Conservation (phyloP, 371 early-diverging fungal genomes). For the Mortierella sp. region DNA sequence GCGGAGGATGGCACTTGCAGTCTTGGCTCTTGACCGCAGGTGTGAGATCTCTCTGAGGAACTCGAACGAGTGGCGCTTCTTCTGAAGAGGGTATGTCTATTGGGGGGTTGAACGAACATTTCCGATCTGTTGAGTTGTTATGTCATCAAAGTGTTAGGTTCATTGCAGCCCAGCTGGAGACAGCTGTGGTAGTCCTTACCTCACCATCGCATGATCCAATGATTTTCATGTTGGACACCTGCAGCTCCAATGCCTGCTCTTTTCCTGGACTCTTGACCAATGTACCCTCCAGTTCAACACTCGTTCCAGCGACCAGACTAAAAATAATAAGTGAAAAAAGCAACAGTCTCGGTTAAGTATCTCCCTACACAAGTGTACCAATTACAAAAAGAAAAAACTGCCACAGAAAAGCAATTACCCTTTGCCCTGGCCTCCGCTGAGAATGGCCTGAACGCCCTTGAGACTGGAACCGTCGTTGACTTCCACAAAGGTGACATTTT, state of each 20-base stretch:
- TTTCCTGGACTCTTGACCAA: slow-evolving; percentile 79
- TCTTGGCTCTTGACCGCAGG: slow-evolving; percentile 85
- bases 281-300: slow-evolving; percentile 76
- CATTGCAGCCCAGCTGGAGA: background rate
- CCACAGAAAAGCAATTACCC: slow-evolving; percentile 49
- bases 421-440: slow-evolving; percentile 68
- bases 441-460: slow-evolving; percentile 82
- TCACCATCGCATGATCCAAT: slow-evolving; percentile 81
- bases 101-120: background rate
- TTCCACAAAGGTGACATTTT: slow-evolving; percentile 81
- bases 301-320: slow-evolving; percentile 77
- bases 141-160: background rate
- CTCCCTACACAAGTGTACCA: background rate
- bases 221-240: slow-evolving; percentile 68
- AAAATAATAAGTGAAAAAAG: slow-evolving; percentile 26
- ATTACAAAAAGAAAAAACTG: too few species aligned
- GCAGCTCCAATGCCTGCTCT: slow-evolving; percentile 83
- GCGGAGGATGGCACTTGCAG: slow-evolving; percentile 80
- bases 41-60: slow-evolving; percentile 86
- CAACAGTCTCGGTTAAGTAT: background rate
- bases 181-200: slow-evolving; percentile 32
- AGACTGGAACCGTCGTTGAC: slow-evolving; percentile 84
- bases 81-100: slow-evolving; percentile 90
- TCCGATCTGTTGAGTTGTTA: background rate
- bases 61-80: slow-evolving; percentile 85